Conservation (phyloP, 2,329 filamentous ascomycete genomes). For the Botrytis galanthina region DNA sequence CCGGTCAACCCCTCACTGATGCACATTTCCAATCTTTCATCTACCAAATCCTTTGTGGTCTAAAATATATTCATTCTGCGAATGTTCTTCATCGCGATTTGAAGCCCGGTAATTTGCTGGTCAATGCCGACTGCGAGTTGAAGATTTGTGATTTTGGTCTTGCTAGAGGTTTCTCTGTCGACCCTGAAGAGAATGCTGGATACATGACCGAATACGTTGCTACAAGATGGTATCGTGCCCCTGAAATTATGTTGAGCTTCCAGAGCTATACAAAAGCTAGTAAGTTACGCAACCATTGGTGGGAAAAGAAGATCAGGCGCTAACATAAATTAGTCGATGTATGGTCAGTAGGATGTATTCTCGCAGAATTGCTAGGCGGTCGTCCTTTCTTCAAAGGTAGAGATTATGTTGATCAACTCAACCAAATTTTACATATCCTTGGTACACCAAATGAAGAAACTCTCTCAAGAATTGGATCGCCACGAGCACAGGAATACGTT, state of each 20-base stretch:
- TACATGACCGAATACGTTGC: constrained; percentile 99
- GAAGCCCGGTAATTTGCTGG: constrained; percentile 94
- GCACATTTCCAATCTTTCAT: constrained; percentile 99
- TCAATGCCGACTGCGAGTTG: constrained; percentile 98
- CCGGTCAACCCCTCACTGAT: constrained; percentile 93
- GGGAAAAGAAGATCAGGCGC: background rate
- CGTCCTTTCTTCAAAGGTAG: constrained; percentile 99
- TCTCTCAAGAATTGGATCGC: constrained; percentile 87
- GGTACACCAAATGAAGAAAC: constrained; percentile 97
- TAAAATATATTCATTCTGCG: constrained; percentile 99
- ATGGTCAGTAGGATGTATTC: constrained; percentile 97
- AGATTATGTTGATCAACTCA: constrained; percentile 98
- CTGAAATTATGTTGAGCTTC: constrained; percentile 99
- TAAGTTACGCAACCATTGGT: constrained; percentile 53
- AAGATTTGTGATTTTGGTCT: constrained; percentile 99
- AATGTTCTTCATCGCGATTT: constrained; percentile 96
- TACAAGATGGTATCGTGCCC: constrained; percentile 96
- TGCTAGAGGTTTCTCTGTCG: constrained; percentile 92
- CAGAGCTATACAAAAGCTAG: constrained; percentile 99
- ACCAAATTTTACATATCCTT: constrained; percentile 97
- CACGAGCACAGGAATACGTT: constrained; percentile 95
- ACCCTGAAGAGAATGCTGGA: constrained; percentile 95
- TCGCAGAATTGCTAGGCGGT: constrained; percentile 91
- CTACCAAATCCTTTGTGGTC: constrained; percentile 97
- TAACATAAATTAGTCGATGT: constrained; percentile 73